Percentiles rank a stretch among this genome's conserved stretches.
Evolutionary conservation across 352 stramenopile genomes (phyloP).

Genomic region (Phytophthora capsici): DNA sequence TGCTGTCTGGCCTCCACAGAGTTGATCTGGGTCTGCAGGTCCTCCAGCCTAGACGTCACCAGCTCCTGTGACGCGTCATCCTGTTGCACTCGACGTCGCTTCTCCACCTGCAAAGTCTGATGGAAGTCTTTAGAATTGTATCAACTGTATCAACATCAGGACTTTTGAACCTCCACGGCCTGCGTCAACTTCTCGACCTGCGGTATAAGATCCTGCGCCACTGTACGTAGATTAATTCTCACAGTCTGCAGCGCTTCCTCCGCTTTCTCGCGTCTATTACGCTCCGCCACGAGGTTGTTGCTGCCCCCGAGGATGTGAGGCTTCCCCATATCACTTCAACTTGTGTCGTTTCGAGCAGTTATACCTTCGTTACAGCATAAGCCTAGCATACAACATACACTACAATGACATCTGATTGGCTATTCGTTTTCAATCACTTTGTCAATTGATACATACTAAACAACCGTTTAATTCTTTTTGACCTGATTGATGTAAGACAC

Average conservation of each 20-base stretch:
- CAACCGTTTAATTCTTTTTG: no score
- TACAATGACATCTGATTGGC: background rate
- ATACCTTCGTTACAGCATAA: no score
- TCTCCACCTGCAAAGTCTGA: conserved; percentile 66
- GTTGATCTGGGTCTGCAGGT: conserved; percentile 62
- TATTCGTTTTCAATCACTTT: conserved; percentile 15
- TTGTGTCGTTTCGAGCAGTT: conserved; percentile 13
- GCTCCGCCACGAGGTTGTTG: conserved; percentile 69
- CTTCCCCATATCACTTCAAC: conserved; percentile 24
- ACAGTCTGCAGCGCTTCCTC: conserved; percentile 52
- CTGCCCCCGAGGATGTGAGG: conserved; percentile 70
- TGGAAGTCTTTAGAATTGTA: background rate
- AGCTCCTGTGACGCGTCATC: conserved; percentile 68
- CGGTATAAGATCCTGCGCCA: conserved; percentile 51
- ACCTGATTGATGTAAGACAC: no score
- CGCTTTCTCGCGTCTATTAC: conserved; percentile 58
- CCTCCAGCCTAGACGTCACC: conserved; percentile 31
- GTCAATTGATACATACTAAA: no score
- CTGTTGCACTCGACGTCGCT: conserved; percentile 57
- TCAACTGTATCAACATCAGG: no score
- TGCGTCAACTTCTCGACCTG: conserved; percentile 55
- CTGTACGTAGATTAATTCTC: conserved; percentile 39
- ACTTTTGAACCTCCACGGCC: conserved; percentile 50
- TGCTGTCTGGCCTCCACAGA: conserved; percentile 45
- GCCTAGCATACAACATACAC: no score